phyloP scores from a whole-genome alignment of 2,329 filamentous ascomycete genomes.

The Diplodia intermedia region DNA sequence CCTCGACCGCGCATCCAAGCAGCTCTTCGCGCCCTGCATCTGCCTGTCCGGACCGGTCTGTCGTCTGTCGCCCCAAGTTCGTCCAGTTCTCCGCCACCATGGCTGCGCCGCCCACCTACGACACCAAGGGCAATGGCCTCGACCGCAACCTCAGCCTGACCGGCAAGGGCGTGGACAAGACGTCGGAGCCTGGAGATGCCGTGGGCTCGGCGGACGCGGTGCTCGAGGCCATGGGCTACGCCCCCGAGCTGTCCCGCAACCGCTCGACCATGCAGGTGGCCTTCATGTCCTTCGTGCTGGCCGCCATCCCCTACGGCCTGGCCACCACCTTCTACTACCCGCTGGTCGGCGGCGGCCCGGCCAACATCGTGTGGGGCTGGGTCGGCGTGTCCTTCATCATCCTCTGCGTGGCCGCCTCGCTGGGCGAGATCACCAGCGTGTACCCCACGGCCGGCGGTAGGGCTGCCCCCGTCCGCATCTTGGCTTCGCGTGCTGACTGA shows the following conservation, averaged over 20 bases:
- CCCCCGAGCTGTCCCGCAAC: conserved; percentile 68
- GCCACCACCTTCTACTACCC: conserved; percentile 74
- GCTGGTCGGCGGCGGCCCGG: conserved; percentile 69
- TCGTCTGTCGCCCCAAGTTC: neutral
- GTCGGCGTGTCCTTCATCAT: conserved; percentile 72
- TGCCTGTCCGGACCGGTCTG: neutral
- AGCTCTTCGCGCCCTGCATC: neutral
- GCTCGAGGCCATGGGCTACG: conserved; percentile 70
- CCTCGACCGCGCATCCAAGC: neutral
- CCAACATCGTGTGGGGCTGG: conserved; percentile 77
- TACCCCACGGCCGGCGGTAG: conserved; percentile 75
- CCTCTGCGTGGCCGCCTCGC: conserved; percentile 71
- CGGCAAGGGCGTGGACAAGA: conserved; percentile 16
- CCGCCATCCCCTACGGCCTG: conserved; percentile 76
- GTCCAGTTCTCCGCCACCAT: neutral
- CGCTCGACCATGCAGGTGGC: conserved; percentile 73
- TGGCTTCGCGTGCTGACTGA: neutral
- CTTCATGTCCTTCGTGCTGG: conserved; percentile 79
- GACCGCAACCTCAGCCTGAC: conserved; percentile 15
- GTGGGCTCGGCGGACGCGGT: conserved; percentile 17
- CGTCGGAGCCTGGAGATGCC: conserved; percentile 7
- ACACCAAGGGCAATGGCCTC: conserved; percentile 7
- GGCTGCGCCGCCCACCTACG: neutral
- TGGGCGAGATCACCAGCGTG: conserved; percentile 77
- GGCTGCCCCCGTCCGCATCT: neutral